A percentile compares a stretch with the other conserved stretches of the same genome.
Conservation (phyloP, 305 asterid species). For the Solanum hybrid region DNA sequence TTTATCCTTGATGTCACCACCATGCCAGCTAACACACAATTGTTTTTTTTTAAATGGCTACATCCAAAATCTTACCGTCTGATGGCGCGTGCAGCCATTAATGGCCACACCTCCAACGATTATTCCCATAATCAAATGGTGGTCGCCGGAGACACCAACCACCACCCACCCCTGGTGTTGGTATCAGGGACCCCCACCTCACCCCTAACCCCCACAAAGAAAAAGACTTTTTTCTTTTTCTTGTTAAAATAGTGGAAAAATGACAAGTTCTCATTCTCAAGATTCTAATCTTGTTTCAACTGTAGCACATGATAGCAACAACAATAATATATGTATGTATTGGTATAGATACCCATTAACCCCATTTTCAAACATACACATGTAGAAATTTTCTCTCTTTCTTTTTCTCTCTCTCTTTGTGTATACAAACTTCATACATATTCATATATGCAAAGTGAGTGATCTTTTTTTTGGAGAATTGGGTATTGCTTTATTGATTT, state of each 20-base stretch:
- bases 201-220: not conserved
- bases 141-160: not conserved
- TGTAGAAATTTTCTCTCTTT: not conserved
- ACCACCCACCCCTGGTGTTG: not conserved
- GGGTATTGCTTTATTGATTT: not conserved
- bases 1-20: not conserved
- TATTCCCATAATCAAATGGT: not conserved
- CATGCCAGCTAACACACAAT: not conserved
- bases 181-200: not conserved
- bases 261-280: constrained; percentile 6
- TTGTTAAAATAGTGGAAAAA: constrained; percentile 1
- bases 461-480: not conserved
- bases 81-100: constrained; percentile 1
- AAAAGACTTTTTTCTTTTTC: not conserved
- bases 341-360: not conserved
- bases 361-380: not conserved
- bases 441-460: not conserved
- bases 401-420: not conserved
- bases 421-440: not conserved
- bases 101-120: not conserved
- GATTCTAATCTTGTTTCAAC: constrained; percentile 6
- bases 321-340: not conserved
- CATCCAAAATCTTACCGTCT: not conserved
- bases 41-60: not conserved
- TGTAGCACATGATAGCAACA: constrained; percentile 2